A percentile compares a stretch with the other conserved stretches of the same genome.
phyloP scores from a whole-genome alignment of 345 rosid genomes.

The Pelargonium nanum region DNA sequence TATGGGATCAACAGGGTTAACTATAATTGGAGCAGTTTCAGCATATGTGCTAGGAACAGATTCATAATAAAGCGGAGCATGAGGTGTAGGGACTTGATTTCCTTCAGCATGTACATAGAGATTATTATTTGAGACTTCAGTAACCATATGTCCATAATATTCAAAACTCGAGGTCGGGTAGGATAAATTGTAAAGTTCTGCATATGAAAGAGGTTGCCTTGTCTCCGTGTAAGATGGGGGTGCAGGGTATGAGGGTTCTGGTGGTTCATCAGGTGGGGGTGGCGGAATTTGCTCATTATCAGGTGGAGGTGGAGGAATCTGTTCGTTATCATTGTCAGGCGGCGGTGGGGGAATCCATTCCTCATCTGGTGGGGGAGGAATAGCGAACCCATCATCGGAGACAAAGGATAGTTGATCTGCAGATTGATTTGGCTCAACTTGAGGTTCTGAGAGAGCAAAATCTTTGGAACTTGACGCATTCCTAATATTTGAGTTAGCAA shows the following conservation, averaged over 20 bases:
- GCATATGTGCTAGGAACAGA: slow-evolving; percentile 38
- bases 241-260: slow-evolving; percentile 41
- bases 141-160: slow-evolving; percentile 38
- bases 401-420: slow-evolving; percentile 17
- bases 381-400: slow-evolving; percentile 19
- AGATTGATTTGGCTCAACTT: slow-evolving; percentile 21
- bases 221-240: slow-evolving; percentile 36
- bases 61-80: slow-evolving; percentile 48
- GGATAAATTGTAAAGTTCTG: slow-evolving; percentile 39
- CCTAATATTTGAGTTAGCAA: slow-evolving; percentile 8
- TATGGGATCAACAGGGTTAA: slow-evolving; percentile 32
- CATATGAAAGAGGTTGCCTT: slow-evolving; percentile 36
- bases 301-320: slow-evolving; percentile 81
- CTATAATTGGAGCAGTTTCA: slow-evolving; percentile 41
- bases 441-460: slow-evolving; percentile 22
- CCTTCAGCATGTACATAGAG: slow-evolving; percentile 60
- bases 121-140: slow-evolving; percentile 30
- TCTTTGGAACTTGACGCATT: slow-evolving; percentile 20
- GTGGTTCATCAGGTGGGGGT: slow-evolving; percentile 50
- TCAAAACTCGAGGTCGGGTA: slow-evolving; percentile 44
- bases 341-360: slow-evolving; percentile 97
- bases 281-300: slow-evolving; percentile 4
- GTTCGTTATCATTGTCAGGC: slow-evolving; percentile 64
- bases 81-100: slow-evolving; percentile 46
- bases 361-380: slow-evolving; percentile 65